Base-by-base conservation (phyloP, 164 flowering plant genomes). In the Umbilicus rupestris region DNA sequence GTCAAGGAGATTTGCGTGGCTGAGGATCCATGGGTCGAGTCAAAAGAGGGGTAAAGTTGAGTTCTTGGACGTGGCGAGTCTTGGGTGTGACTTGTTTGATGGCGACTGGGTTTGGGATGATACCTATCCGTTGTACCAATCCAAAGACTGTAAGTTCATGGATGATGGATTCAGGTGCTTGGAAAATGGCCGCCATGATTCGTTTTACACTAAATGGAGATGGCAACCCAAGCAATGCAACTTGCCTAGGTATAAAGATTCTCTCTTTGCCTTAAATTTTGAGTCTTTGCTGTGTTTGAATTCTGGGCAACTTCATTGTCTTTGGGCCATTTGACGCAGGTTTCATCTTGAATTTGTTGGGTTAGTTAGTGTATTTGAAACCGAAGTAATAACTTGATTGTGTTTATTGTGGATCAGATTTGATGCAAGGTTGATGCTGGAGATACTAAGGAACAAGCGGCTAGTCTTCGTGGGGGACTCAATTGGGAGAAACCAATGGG, bases 401-500 rank as follows among this genome's bases (percentile, higher is more conserved):
- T 24, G 30, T 2, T 37, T 63, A 5, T n/a, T 37, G 24, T 41
- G 37, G 31, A 75, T 64, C 82, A 87, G 99, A 77, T 95, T 95
- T 67, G 81, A 92, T 80, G 92, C 91, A 0, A 86, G 67, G 52
- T 16, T 72, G 62, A 85, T 95, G 96, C 72, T 95, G 80, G 97
- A 92, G 76, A 88, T 79, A 70, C 66, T 95, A 46, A 70, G 91
- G 44, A 84, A 87, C 82, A 81, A 80, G 57, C 76, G 98, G 57
- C 60, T 92, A 24, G 96, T 85, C 3, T 95, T 95, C 67, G 92
- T 82, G 12, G 99, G 99, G 1, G 99, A 95, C 73, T 95, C 99
- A 28, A 95, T 95, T 57, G 99, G 99, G 66, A 81, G 99, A 82
- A 95, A 95, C 74, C 99, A 95, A 68, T 95, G 98, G 99, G 99